A percentile compares a stretch with the other conserved stretches of the same genome.
Conservation (phyloP, 106 monocot genomes). For the Apostasia ramifera region DNA sequence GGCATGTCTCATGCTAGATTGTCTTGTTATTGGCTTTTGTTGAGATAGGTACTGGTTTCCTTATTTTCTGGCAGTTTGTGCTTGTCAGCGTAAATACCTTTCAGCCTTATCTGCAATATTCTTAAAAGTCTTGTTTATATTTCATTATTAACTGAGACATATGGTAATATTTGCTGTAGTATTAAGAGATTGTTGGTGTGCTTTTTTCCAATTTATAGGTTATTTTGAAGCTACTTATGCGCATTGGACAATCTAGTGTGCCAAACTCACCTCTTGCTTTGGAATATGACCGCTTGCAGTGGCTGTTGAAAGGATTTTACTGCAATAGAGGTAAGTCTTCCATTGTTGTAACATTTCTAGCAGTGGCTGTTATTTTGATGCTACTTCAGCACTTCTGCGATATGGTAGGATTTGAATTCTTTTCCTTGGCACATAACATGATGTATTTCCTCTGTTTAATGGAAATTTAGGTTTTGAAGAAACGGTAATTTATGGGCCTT, state of each 20-base stretch:
- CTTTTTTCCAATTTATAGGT: slow-evolving; percentile 20
- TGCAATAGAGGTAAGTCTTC: slow-evolving; percentile 28
- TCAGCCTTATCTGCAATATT: too few species aligned
- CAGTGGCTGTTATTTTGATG: neutral
- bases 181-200: neutral
- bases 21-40: too few species aligned
- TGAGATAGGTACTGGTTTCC: too few species aligned
- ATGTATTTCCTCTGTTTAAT: neutral
- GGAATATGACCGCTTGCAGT: slow-evolving; percentile 47
- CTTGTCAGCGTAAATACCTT: too few species aligned
- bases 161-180: too few species aligned
- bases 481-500: slow-evolving; percentile 36
- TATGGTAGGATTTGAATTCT: neutral
- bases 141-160: too few species aligned
- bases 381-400: neutral
- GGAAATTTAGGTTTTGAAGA: slow-evolving; percentile 31
- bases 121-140: too few species aligned
- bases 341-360: too few species aligned
- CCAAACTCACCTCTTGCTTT: slow-evolving; percentile 22
- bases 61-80: too few species aligned
- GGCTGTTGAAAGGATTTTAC: slow-evolving; percentile 41
- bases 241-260: slow-evolving; percentile 33
- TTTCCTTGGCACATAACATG: neutral
- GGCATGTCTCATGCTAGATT: too few species aligned
- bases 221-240: slow-evolving; percentile 40